These are phyloP conservation scores for Trichoderma koningii DNA, from an alignment of 2,329 filamentous ascomycete genomes.

Conservation along the genomic window DNA sequence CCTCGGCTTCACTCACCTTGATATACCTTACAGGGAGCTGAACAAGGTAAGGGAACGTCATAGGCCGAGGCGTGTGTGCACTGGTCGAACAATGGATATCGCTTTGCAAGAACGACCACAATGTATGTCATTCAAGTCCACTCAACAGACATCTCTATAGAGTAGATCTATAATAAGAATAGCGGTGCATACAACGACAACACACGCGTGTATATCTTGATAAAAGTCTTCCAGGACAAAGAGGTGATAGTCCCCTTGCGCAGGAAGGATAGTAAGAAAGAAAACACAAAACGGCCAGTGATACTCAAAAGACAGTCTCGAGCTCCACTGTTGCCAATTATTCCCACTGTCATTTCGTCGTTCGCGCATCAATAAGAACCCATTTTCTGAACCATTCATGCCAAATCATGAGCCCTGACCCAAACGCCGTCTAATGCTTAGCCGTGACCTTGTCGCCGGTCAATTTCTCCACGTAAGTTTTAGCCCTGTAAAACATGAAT, in stretches of 20 bases:
- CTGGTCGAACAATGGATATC: background rate
- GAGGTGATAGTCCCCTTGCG: background rate
- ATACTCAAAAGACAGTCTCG: conserved; percentile 4
- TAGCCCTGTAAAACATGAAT: conserved; percentile 52
- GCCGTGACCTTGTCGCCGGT: conserved; percentile 65
- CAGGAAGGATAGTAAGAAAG: background rate
- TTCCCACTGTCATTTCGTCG: conserved; percentile 10
- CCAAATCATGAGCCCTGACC: conserved; percentile 24
- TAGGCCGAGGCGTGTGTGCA: no score
- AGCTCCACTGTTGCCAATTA: background rate
- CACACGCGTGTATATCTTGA: conserved; percentile 1
- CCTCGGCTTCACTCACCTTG: background rate
- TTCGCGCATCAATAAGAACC: conserved; percentile 22
- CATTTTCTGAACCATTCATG: conserved; percentile 22
- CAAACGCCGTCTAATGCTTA: conserved; percentile 62
- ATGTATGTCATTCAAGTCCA: conserved; percentile 1
- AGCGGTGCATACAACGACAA: conserved; percentile 4
- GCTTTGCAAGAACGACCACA: background rate
- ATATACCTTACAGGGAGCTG: background rate
- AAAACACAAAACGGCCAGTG: background rate
- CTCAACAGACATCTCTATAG: background rate
- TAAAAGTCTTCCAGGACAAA: background rate
- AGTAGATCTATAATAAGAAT: conserved; percentile 21
- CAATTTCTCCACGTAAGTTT: conserved; percentile 66
- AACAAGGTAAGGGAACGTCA: no score